Evolutionary conservation across 2,329 filamentous ascomycete species (phyloP), one percentile per base, ranked within the genome.

Genomic region (Curvularia lunata): DNA sequence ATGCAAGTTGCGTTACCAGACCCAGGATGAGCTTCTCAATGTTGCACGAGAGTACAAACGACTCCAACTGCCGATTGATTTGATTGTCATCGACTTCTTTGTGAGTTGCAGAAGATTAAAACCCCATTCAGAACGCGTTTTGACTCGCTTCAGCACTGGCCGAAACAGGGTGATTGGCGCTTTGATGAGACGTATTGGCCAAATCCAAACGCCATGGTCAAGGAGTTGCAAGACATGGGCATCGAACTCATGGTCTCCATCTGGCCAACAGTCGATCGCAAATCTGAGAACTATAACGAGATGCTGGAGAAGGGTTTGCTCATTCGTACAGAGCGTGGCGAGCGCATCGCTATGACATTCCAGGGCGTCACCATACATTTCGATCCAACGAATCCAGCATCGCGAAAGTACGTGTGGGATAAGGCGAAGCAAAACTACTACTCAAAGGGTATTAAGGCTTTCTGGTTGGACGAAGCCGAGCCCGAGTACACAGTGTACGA

Each of bases 401-500:
- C 87, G 0, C 79, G 86, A 2, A 66, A 79, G 1, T 90, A 83
- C 43, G 78, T 90, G 2, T 90, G 87, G 87, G 69, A 76, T 1
- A 84, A 83, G 52, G 83, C 78, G 0, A 86, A 85, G 68, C 64
- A 82, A 52, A 86, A 89, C 69, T 90, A 90, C 75, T 85, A 84
- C 64, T 73, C 80, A 48, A 84, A 84, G 52, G 88, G 88, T 1
- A 85, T 90, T 71, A 82, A 83, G 57, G 74, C 84, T 0, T 90
- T 89, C 73, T 90, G 88, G 87, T 80, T 90, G 0, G 88, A 90
- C 63, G 87, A 90, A 69, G 87, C 87, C 0, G 87, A 90, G 65
- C 87, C 87, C 0, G 87, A 90, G 68, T 89, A 88, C 64, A 79
- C 75, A 0, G 79, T 80, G 10, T 89, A 90, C 69, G 86, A 89